Base-by-base conservation (phyloP, 805 yeast species). In the Lipomyces spencermartinsiae region DNA sequence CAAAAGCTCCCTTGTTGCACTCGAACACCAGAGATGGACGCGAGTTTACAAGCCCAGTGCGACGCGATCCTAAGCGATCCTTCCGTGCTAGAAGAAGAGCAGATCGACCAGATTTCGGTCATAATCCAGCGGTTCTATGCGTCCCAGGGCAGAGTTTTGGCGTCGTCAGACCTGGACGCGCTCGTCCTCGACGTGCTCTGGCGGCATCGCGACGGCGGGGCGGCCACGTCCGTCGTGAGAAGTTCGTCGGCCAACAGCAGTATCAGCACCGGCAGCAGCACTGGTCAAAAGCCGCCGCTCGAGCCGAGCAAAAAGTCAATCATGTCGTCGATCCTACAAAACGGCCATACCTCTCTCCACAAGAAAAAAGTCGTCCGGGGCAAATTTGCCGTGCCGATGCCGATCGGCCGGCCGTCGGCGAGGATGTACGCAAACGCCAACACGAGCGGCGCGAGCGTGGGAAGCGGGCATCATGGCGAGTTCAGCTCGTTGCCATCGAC, bases 71-170 rank as follows among this genome's bases (percentile, higher is more conserved):
- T 68, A 43, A 51, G 46, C 37, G 67, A 68, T 34, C 71, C 71
- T n/a, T 43, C 66, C 7, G 70, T 66, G 9, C 62, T 68, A 16
- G 71, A 68, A 29, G 71, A 68, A 51, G 65, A 66, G 61, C 65
- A 68, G 56, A 61, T 66, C 7, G 71, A 68, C 53, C 62, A 65
- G 67, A 66, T 68, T 6, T 58, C 66, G 12, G 10, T 10, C 8
- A 39, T 66, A 2, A 62, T 68, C 34, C 53, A 59, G 49, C 51
- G 54, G 12, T 53, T n/a, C 33, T 67, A 64, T 35, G 59, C 66
- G n/a, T 33, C 59, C 10, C 58, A 60, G 29, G 71, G 64, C 16
- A 65, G 58, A 49, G 39, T 66, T 2, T 55, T 68, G 16, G 34
- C 71, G 29, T 63, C 71, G 16, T 43, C 70, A 4, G 71, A 68